phyloP scores from a whole-genome alignment of 306 rosid species.

The Cucurbita ficifolia region DNA sequence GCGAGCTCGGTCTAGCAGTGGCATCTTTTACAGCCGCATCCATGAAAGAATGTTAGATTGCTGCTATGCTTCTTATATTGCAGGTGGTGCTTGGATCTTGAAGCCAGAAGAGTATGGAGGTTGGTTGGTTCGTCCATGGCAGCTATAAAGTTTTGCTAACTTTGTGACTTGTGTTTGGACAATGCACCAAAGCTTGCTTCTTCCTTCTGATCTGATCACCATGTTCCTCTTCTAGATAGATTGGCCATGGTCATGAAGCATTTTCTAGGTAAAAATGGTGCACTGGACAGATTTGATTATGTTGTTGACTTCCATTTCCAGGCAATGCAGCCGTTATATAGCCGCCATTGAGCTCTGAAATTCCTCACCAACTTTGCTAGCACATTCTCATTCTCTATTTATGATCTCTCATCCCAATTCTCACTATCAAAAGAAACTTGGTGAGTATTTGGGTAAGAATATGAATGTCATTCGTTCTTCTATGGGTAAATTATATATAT shows the following conservation, averaged over 20 bases:
- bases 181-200: neutral
- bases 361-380: neutral
- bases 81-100: conserved; percentile 1
- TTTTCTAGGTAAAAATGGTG: neutral
- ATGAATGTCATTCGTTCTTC: neutral
- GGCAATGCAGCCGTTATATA: neutral
- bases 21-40: conserved; percentile 1
- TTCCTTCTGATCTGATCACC: neutral
- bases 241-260: neutral
- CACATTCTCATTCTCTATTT: neutral
- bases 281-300: neutral
- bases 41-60: neutral
- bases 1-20: neutral
- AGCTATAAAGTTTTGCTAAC: neutral
- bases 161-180: neutral
- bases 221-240: neutral
- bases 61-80: neutral
- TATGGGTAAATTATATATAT: neutral
- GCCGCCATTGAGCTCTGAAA: neutral
- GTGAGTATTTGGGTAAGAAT: neutral
- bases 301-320: neutral
- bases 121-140: neutral
- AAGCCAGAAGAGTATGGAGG: conserved; percentile 2
- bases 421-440: neutral
- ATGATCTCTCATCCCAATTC: neutral